phyloP scores from a whole-genome alignment of 148 eudicot species.

The Silene conica region DNA sequence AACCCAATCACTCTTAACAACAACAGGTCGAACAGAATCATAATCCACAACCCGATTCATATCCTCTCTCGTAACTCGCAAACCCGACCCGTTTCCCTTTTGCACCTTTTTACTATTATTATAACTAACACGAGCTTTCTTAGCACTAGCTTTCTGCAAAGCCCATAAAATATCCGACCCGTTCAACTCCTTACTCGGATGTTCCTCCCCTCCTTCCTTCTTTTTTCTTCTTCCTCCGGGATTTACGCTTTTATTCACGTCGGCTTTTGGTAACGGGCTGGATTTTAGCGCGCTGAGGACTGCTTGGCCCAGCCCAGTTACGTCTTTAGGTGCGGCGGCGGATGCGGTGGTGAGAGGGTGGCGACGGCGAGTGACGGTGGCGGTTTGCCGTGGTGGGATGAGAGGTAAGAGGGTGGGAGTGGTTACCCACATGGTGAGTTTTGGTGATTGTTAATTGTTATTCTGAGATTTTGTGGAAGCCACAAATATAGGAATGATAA shows the following conservation, averaged over 20 bases:
- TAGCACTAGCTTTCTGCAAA: conserved; percentile 39
- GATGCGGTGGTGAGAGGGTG: neutral
- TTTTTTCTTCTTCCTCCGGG: neutral
- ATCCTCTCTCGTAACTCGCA: neutral
- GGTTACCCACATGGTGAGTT: too few species aligned
- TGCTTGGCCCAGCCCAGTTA: conserved; percentile 28
- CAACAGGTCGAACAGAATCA: conserved; percentile 36
- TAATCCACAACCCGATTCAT: conserved; percentile 12
- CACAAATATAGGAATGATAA: too few species aligned
- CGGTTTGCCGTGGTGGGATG: conserved; percentile 1
- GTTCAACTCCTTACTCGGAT: conserved; percentile 25
- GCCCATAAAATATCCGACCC: conserved; percentile 52
- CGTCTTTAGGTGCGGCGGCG: conserved; percentile 16
- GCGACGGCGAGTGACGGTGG: conserved; percentile 11
- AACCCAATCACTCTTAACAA: conserved; percentile 41
- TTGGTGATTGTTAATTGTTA: too few species aligned
- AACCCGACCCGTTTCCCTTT: conserved; percentile 7
- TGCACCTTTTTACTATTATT: conserved; percentile 21
- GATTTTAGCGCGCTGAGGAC: conserved; percentile 24
- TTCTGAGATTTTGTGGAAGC: too few species aligned
- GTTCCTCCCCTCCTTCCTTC: conserved; percentile 7
- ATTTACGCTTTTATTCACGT: conserved; percentile 1
- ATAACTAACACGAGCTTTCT: conserved; percentile 20
- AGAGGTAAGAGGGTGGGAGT: neutral
- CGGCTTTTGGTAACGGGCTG: neutral